A percentile compares a stretch with the other conserved stretches of the same genome.
Evolutionary conservation across 805 yeast species (phyloP).

Genomic region (Lipomyces japonicus): DNA sequence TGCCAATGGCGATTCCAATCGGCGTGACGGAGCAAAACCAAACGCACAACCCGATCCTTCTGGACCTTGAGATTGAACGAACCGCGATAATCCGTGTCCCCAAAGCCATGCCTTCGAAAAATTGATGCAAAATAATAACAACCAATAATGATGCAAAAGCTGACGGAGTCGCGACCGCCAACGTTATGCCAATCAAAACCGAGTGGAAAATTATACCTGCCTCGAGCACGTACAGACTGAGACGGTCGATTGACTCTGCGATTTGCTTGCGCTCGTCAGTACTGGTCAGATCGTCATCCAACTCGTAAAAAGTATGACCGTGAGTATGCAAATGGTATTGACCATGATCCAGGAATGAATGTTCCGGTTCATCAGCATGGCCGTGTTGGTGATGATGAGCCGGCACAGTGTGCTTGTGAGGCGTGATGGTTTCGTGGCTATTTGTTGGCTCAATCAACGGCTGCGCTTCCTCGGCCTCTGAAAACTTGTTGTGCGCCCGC

Average conservation of each 20-base stretch:
- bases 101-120: slow-evolving; percentile 82
- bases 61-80: slow-evolving; percentile 28
- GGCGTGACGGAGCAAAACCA: slow-evolving; percentile 67
- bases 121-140: slow-evolving; percentile 71
- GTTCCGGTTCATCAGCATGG: background rate
- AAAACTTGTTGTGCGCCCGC: slow-evolving; percentile 3
- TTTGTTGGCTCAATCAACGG: background rate
- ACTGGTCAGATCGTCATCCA: background rate
- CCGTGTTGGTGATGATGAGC: slow-evolving; percentile 1
- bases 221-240: slow-evolving; percentile 46
- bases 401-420: background rate
- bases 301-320: slow-evolving; percentile 50
- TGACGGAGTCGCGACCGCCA: slow-evolving; percentile 64
- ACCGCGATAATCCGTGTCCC: slow-evolving; percentile 70
- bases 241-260: slow-evolving; percentile 17
- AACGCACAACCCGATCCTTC: slow-evolving; percentile 25
- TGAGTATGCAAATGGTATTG: slow-evolving; percentile 35
- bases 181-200: slow-evolving; percentile 64
- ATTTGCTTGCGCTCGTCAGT: background rate
- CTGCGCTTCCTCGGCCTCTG: slow-evolving; percentile 1
- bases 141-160: slow-evolving; percentile 62
- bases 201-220: slow-evolving; percentile 75
- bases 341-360: slow-evolving; percentile 5
- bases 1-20: slow-evolving; percentile 70
- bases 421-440: slow-evolving; percentile 6